Base-by-base conservation (phyloP, 2,329 filamentous ascomycete species). In the Botrytis pseudocinerea region DNA sequence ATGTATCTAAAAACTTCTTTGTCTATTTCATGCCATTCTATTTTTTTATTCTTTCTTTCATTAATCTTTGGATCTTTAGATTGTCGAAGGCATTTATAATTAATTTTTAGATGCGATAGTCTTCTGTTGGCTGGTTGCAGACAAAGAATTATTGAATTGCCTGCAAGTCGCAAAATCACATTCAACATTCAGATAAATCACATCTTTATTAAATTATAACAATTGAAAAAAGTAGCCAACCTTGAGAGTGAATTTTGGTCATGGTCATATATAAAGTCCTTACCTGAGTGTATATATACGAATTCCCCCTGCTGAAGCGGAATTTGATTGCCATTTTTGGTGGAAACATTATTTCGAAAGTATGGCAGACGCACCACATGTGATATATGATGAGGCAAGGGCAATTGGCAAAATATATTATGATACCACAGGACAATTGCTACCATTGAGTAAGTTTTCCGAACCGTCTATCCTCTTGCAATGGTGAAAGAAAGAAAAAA, bases 361-460 rank as follows among this genome's bases (percentile, higher is more conserved):
- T 12, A 65, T 65, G 62, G 28, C 62, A 38, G 28, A 16, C 12
- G 10, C 10, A 38, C 10, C 35, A 42, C 12, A 28, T 65, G 9
- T 1, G 2, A 4, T 8, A 10, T 20, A 69, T 59, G 35, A 44
- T 25, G 35, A 59, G 22, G 66, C 66, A 42, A 60, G 54, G 16
- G 6, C 25, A 38, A 70, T 28, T 62, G 68, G 57, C 8, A 61
- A 25, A 28, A n/a, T 70, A 12, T 51, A 12, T 9, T 70, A 70
- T 48, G 68, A 70, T 51, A 70, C 57, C 9, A 70, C 68, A n/a
- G 68, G 68, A 18, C 68, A 70, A 62, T 62, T 70, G 16, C 32
- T 70, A 70, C n/a, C 57, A n/a, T 57, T 59, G 28, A 46, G 57
- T 70, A 35, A 61, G 57, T 1, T n/a, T 40, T 2, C n/a, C 28